phyloP scores from a whole-genome alignment of 768 basidiomycete genomes.

The Russula sp. region DNA sequence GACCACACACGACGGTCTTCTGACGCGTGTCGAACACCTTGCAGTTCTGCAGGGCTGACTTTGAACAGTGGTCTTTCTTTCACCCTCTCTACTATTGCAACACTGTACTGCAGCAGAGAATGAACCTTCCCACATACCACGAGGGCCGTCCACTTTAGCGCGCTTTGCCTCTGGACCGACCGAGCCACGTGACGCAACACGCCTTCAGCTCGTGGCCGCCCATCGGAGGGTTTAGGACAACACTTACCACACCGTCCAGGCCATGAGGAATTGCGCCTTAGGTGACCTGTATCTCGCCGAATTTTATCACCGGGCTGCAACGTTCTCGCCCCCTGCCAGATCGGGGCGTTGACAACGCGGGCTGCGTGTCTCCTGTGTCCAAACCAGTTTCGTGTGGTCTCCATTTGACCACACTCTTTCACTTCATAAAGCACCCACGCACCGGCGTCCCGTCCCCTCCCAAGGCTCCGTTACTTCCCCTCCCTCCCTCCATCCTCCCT shows the following conservation, averaged over 20 bases:
- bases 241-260: conserved; percentile 7
- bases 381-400: conserved; percentile 13
- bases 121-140: background rate
- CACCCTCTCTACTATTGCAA: background rate
- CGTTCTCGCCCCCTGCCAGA: conserved; percentile 17
- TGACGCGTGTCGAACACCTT: background rate
- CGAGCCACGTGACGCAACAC: conserved; percentile 19
- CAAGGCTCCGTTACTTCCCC: conserved; percentile 4
- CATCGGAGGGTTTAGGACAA: conserved; percentile 13
- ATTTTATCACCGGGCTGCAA: conserved; percentile 10
- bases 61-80: background rate
- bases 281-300: conserved; percentile 5
- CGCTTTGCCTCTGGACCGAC: background rate
- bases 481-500: background rate
- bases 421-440: conserved; percentile 20
- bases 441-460: background rate
- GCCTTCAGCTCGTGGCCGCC: conserved; percentile 16
- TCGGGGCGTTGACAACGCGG: conserved; percentile 18
- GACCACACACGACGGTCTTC: background rate
- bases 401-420: conserved; percentile 17
- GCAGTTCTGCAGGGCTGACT: background rate
- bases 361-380: conserved; percentile 14
- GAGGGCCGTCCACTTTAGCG: background rate
- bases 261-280: conserved; percentile 11
- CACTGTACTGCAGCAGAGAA: background rate